A percentile compares a stretch with the other conserved stretches of the same genome.
Evolutionary conservation across 305 asterid species (phyloP).

Genomic region (Stenogyne calaminthoides): DNA sequence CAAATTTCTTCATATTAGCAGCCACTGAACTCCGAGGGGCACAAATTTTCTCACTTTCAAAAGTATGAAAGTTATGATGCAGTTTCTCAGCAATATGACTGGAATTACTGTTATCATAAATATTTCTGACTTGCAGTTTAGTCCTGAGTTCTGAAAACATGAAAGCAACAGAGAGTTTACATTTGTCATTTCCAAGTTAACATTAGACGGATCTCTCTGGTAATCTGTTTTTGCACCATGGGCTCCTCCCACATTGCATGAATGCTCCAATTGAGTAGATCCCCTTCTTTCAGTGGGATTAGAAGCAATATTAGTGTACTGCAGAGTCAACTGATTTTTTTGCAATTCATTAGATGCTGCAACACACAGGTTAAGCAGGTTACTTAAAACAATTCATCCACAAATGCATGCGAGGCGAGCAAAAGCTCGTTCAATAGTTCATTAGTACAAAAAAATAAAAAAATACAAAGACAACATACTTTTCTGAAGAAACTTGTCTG

Average conservation of each 20-base stretch:
- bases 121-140: slow-evolving; percentile 31
- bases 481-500: slow-evolving; percentile 41
- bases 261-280: slow-evolving; percentile 33
- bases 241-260: slow-evolving; percentile 36
- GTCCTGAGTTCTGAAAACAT: slow-evolving; percentile 33
- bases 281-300: slow-evolving; percentile 38
- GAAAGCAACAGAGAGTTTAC: slow-evolving; percentile 34
- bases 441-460: background rate
- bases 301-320: slow-evolving; percentile 32
- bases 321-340: slow-evolving; percentile 34
- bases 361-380: slow-evolving; percentile 25
- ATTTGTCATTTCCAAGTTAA: slow-evolving; percentile 29
- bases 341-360: slow-evolving; percentile 41
- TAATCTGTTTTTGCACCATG: slow-evolving; percentile 32
- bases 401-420: slow-evolving; percentile 2
- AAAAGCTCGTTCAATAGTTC: background rate
- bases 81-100: slow-evolving; percentile 35
- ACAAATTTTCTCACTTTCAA: slow-evolving; percentile 33
- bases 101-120: slow-evolving; percentile 29
- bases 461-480: slow-evolving; percentile 29
- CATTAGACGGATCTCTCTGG: slow-evolving; percentile 28
- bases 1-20: slow-evolving; percentile 29
- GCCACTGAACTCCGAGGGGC: slow-evolving; percentile 33
- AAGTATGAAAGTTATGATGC: slow-evolving; percentile 32
- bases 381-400: slow-evolving; percentile 27